Conservation (phyloP, 305 asterid genomes). For the Rubia tinctorum region DNA sequence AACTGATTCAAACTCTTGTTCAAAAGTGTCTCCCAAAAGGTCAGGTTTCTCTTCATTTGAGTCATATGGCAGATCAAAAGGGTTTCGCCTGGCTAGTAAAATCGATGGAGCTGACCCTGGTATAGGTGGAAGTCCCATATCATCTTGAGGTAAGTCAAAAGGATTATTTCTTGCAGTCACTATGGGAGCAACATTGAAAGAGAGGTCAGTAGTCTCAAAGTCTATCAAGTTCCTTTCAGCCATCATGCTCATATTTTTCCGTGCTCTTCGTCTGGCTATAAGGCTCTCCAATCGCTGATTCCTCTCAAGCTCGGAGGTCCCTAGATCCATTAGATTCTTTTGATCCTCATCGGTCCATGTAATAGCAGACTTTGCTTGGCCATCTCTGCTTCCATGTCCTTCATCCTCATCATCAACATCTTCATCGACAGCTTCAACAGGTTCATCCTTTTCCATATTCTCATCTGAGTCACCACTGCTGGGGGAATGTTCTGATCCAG, state of each 20-base stretch:
- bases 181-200: conserved; percentile 59
- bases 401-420: conserved; percentile 64
- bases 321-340: conserved; percentile 93
- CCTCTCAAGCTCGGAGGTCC: conserved; percentile 89
- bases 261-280: conserved; percentile 76
- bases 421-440: conserved; percentile 46
- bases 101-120: conserved; percentile 99
- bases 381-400: conserved; percentile 45
- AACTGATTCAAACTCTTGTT: conserved; percentile 50
- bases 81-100: conserved; percentile 67
- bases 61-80: conserved; percentile 88
- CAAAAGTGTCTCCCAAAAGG: conserved; percentile 63
- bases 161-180: conserved; percentile 79
- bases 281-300: conserved; percentile 87
- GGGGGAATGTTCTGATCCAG: conserved; percentile 42
- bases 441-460: conserved; percentile 49
- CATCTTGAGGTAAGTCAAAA: conserved; percentile 50
- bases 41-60: conserved; percentile 84
- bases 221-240: conserved; percentile 80
- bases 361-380: conserved; percentile 51
- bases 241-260: conserved; percentile 46
- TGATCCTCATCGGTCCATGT: conserved; percentile 97
- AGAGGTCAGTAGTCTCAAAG: conserved; percentile 65
- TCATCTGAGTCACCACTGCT: conserved; percentile 51
- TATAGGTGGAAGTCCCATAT: conserved; percentile 64